phyloP scores from a whole-genome alignment of 1,284 basidiomycete species.

The Mycosarcoma mackinlayi region DNA sequence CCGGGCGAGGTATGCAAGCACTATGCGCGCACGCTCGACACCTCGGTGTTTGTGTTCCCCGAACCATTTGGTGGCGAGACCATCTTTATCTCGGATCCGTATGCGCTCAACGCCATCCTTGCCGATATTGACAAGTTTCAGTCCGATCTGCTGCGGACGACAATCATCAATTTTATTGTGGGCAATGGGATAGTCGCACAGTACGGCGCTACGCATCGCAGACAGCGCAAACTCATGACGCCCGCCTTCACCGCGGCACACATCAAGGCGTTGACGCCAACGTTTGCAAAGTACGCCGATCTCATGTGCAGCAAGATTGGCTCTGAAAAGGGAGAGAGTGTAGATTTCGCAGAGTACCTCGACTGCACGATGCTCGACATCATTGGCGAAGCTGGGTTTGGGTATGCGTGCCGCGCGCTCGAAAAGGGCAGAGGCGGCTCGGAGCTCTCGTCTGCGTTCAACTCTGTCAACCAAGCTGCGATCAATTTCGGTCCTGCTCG shows the following conservation, averaged over 20 bases:
- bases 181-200: conserved; percentile 42
- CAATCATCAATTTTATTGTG: conserved; percentile 44
- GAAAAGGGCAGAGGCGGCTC: conserved; percentile 46
- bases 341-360: conserved; percentile 54
- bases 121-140: conserved; percentile 43
- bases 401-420: conserved; percentile 53
- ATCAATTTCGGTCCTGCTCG: conserved; percentile 41
- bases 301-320: conserved; percentile 46
- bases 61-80: conserved; percentile 44
- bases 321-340: neutral
- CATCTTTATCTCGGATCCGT: conserved; percentile 29
- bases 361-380: conserved; percentile 61
- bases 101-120: conserved; percentile 35
- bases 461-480: conserved; percentile 41
- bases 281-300: conserved; percentile 48
- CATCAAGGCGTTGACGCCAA: conserved; percentile 40
- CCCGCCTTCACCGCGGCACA: conserved; percentile 56
- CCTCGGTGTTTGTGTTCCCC: conserved; percentile 30
- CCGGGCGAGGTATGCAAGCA: conserved; percentile 34
- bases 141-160: conserved; percentile 27
- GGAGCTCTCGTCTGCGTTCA: conserved; percentile 36
- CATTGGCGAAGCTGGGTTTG: conserved; percentile 65
- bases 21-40: conserved; percentile 18
- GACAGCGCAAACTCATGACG: conserved; percentile 52
- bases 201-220: conserved; percentile 43